Evolutionary conservation across 495 filamentous ascomycete species (phyloP).

Genomic region (Lophium mytilinum): DNA sequence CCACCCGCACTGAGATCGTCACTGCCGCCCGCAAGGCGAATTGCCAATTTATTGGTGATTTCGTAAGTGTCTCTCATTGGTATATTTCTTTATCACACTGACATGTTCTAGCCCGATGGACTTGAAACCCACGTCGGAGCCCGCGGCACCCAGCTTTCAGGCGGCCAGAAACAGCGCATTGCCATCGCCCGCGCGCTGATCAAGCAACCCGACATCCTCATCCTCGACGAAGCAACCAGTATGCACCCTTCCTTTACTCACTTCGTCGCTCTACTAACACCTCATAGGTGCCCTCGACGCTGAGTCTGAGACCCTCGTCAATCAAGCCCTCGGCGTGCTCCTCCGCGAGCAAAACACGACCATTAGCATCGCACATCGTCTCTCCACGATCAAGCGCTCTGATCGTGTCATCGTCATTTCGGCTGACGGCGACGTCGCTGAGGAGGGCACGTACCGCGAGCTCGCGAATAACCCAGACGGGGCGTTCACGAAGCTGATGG

Average conservation of each 20-base stretch:
- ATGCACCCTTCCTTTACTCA: background rate
- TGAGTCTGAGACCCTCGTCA: constrained; percentile 95
- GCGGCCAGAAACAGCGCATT: constrained; percentile 96
- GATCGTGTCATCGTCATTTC: constrained; percentile 87
- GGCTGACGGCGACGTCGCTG: constrained; percentile 76
- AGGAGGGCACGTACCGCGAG: constrained; percentile 74
- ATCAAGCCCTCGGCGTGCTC: constrained; percentile 72
- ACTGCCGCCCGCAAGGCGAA: constrained; percentile 88
- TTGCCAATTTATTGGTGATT: constrained; percentile 91
- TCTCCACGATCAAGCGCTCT: constrained; percentile 91
- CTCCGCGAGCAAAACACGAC: constrained; percentile 85
- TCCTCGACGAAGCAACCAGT: constrained; percentile 71
- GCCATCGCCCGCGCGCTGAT: constrained; percentile 91
- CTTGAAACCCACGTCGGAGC: constrained; percentile 91
- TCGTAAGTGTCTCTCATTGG: constrained; percentile 43
- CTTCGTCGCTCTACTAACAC: constrained; percentile 40
- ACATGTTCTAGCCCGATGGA: constrained; percentile 59
- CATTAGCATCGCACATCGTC: constrained; percentile 90
- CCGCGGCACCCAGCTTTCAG: constrained; percentile 85
- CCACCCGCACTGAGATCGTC: constrained; percentile 72
- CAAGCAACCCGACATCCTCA: constrained; percentile 92
- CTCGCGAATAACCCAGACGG: constrained; percentile 63
- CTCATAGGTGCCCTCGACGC: constrained; percentile 67
- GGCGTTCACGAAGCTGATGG: constrained; percentile 91
- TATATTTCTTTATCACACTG: constrained; percentile 3